Percentiles rank a stretch among this genome's conserved stretches.
These are phyloP conservation scores for Naganishia sp. DNA, from an alignment of 1,284 basidiomycete species.

Conservation along the genomic window DNA sequence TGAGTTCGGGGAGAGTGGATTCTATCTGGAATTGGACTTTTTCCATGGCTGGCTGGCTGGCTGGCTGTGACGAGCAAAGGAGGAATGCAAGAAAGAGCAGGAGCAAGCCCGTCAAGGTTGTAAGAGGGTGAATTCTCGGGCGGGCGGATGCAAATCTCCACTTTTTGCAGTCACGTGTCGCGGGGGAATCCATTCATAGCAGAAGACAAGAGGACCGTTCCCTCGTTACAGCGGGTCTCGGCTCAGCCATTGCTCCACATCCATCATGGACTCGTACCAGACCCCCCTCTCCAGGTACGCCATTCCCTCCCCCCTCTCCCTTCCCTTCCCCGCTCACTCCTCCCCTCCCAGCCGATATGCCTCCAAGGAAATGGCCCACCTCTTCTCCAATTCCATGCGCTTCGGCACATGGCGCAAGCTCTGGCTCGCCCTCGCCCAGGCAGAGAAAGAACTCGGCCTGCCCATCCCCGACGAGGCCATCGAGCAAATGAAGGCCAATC, in stretches of 20 bases:
- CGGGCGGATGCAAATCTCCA: slow-evolving; percentile 2
- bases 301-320: background rate
- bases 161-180: slow-evolving; percentile 23
- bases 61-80: background rate
- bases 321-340: no score
- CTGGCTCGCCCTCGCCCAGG: slow-evolving; percentile 95
- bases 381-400: slow-evolving; percentile 90
- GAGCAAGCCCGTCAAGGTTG: no score
- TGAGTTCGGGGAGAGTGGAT: slow-evolving; percentile 94
- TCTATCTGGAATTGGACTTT: slow-evolving; percentile 93
- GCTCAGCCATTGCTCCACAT: background rate
- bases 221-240: background rate
- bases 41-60: slow-evolving; percentile 66
- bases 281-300: slow-evolving; percentile 58
- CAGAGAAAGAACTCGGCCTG: slow-evolving; percentile 92
- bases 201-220: background rate
- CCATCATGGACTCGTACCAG: slow-evolving; percentile 57
- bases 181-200: background rate
- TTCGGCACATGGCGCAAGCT: slow-evolving; percentile 96
- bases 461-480: slow-evolving; percentile 88
- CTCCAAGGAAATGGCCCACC: slow-evolving; percentile 95
- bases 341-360: slow-evolving; percentile 95
- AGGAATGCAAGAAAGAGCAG: background rate
- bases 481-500: slow-evolving; percentile 87
- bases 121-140: background rate